Evolutionary conservation across 768 basidiomycete genomes (phyloP).

Genomic region (Thelephora ganbajun): DNA sequence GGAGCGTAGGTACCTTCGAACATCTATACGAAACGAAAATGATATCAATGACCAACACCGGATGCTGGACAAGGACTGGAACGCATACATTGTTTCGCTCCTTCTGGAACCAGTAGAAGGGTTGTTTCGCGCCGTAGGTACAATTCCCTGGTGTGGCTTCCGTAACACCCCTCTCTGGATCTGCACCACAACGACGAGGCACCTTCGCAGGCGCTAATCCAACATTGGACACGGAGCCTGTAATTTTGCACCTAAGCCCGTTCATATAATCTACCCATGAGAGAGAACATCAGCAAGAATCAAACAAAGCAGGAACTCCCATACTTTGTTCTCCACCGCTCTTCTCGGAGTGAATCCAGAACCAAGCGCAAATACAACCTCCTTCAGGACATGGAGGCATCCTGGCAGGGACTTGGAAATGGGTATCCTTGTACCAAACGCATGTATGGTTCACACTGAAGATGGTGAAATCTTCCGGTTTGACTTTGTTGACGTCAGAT

Average conservation of each 20-base stretch:
- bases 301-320: slow-evolving; percentile 9
- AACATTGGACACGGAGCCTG: slow-evolving; percentile 34
- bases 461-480: slow-evolving; percentile 56
- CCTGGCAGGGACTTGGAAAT: slow-evolving; percentile 48
- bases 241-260: slow-evolving; percentile 55
- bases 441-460: slow-evolving; percentile 69
- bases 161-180: slow-evolving; percentile 31
- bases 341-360: slow-evolving; percentile 55
- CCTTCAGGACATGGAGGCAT: slow-evolving; percentile 58
- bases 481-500: slow-evolving; percentile 35
- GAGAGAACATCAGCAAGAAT: background rate
- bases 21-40: slow-evolving; percentile 27
- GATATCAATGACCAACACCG: background rate
- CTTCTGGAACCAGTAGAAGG: slow-evolving; percentile 55
- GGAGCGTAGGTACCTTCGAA: slow-evolving; percentile 49
- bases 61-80: background rate
- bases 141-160: slow-evolving; percentile 43
- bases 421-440: slow-evolving; percentile 57
- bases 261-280: slow-evolving; percentile 52
- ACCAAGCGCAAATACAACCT: slow-evolving; percentile 57
- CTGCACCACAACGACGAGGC: slow-evolving; percentile 52
- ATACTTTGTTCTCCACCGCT: slow-evolving; percentile 52
- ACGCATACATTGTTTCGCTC: slow-evolving; percentile 46
- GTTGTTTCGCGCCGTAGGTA: slow-evolving; percentile 59
- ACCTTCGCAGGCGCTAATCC: slow-evolving; percentile 41